Percentiles rank a stretch among this genome's conserved stretches.
These are phyloP conservation scores for Aristolochia californica DNA, from an alignment of 164 flowering plant genomes.

Conservation along the genomic window DNA sequence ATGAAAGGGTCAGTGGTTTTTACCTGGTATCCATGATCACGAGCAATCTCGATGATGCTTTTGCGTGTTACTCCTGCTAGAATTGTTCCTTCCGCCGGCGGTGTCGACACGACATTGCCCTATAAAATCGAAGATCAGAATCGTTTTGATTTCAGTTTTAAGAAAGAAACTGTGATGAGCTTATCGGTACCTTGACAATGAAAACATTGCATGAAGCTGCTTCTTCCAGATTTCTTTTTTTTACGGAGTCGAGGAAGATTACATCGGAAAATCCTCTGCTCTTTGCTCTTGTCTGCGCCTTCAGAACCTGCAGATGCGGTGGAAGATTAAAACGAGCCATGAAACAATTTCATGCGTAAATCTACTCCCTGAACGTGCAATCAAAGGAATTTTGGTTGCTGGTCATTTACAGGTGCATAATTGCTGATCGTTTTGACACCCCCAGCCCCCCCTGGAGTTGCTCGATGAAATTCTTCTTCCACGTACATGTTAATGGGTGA, in stretches of 20 bases:
- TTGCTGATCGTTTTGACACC: conserved; percentile 64
- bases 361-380: too few relatives aligned
- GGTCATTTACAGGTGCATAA: conserved; percentile 58
- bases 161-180: too few relatives aligned
- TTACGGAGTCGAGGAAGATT: conserved; percentile 45
- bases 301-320: conserved; percentile 31
- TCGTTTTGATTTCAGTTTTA: too few relatives aligned
- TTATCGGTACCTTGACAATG: conserved; percentile 45
- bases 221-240: conserved; percentile 50
- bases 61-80: conserved; percentile 72
- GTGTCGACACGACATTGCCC: conserved; percentile 65
- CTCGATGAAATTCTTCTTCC: conserved; percentile 66
- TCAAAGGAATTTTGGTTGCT: too few relatives aligned
- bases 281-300: conserved; percentile 39
- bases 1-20: background rate
- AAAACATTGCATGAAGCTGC: conserved; percentile 63
- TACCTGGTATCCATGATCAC: conserved; percentile 61
- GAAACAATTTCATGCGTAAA: too few relatives aligned
- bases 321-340: background rate
- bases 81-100: conserved; percentile 63
- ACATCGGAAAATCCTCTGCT: conserved; percentile 60
- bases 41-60: conserved; percentile 71
- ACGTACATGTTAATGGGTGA: conserved; percentile 62
- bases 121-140: conserved; percentile 6
- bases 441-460: conserved; percentile 79